A percentile compares a stretch with the other conserved stretches of the same genome.
Evolutionary conservation across 352 stramenopile genomes (phyloP).

Genomic region (Pythium phragmiticola): DNA sequence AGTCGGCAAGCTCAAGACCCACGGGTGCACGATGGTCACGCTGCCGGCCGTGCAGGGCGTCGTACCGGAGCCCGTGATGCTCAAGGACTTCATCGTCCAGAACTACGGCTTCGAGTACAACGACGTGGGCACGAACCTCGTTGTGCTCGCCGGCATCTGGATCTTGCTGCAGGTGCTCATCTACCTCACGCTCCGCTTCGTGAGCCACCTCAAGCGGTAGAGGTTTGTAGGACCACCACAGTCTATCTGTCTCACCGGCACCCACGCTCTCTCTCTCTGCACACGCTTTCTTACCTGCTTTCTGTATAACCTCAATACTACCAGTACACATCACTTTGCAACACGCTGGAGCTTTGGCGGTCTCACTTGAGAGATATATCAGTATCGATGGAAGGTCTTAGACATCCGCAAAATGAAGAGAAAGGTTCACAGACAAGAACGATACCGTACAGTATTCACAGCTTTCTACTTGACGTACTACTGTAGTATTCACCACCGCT

Average conservation of each 20-base stretch:
- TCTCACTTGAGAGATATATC: too few relatives aligned
- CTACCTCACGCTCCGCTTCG: constrained; percentile 48
- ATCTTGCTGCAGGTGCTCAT: constrained; percentile 34
- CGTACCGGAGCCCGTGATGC: neutral
- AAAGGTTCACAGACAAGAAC: too few relatives aligned
- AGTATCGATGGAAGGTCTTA: too few relatives aligned
- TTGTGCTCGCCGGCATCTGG: constrained; percentile 32
- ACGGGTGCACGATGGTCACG: constrained; percentile 17
- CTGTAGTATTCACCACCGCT: too few relatives aligned
- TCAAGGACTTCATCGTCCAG: constrained; percentile 20
- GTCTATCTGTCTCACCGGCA: too few relatives aligned
- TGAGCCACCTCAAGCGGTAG: constrained; percentile 56
- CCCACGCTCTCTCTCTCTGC: neutral
- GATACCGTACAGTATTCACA: too few relatives aligned
- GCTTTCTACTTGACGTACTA: too few relatives aligned
- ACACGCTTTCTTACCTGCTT: neutral
- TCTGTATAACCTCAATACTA: too few relatives aligned
- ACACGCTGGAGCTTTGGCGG: too few relatives aligned
- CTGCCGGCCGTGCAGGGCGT: constrained; percentile 3
- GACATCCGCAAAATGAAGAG: too few relatives aligned
- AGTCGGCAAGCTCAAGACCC: constrained; percentile 1
- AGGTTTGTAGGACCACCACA: neutral
- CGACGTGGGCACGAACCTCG: constrained; percentile 29
- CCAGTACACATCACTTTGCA: too few relatives aligned
- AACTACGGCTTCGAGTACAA: constrained; percentile 33